Percentiles rank a stretch among this genome's conserved stretches.
Conservation (phyloP, 257 asterid genomes). For the Echites panduratus region DNA sequence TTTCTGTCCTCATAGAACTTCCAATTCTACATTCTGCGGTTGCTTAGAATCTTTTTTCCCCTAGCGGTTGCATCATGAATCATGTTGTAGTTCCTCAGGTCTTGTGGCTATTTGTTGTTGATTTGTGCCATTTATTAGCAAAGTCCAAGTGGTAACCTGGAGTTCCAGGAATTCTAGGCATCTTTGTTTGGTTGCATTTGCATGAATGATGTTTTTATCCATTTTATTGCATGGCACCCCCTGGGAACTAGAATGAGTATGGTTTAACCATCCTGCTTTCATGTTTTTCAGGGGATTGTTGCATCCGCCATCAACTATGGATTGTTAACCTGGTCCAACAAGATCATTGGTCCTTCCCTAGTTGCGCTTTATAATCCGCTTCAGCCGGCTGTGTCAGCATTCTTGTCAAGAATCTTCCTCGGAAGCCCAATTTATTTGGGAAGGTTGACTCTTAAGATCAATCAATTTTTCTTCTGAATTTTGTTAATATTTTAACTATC, state of each 20-base stretch:
- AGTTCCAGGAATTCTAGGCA: background rate
- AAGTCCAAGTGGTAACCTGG: background rate
- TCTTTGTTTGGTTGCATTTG: background rate
- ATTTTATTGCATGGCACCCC: background rate
- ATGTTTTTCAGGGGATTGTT: constrained; percentile 55
- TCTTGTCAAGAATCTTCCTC: constrained; percentile 75
- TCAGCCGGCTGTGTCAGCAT: constrained; percentile 85
- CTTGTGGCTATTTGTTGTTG: background rate
- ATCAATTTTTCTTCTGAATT: background rate
- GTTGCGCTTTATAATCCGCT: constrained; percentile 90
- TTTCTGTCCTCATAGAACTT: background rate
- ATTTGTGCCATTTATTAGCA: background rate
- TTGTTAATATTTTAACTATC: background rate
- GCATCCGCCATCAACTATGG: constrained; percentile 93
- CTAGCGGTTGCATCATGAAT: background rate
- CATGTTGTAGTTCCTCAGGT: background rate
- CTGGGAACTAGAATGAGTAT: background rate
- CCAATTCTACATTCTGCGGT: background rate
- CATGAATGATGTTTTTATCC: background rate
- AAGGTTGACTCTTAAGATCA: constrained; percentile 41
- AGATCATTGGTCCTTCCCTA: constrained; percentile 80
- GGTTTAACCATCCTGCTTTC: background rate
- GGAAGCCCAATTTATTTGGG: constrained; percentile 96
- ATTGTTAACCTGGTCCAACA: constrained; percentile 79
- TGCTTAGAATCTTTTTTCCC: background rate